phyloP scores from a whole-genome alignment of 352 stramenopile species.

The Globisporangium paddicum region DNA sequence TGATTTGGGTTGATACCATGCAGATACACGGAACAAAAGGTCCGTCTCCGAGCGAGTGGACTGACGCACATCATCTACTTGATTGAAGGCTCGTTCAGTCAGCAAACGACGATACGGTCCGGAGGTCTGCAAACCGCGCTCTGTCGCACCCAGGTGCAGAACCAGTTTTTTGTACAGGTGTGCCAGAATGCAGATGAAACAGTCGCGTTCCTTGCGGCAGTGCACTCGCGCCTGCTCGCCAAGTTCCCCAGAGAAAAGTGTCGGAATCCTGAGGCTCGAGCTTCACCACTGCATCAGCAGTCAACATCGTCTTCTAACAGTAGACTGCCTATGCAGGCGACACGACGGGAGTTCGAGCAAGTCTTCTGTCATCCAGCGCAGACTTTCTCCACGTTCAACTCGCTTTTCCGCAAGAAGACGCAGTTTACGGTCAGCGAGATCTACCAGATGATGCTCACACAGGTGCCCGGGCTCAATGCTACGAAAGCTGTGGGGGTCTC shows the following conservation, averaged over 20 bases:
- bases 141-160: constrained; percentile 73
- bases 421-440: constrained; percentile 71
- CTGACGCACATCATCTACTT: constrained; percentile 82
- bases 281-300: too few relatives aligned
- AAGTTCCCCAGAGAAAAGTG: constrained; percentile 39
- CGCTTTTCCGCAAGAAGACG: constrained; percentile 68
- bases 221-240: constrained; percentile 58
- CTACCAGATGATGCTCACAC: constrained; percentile 83
- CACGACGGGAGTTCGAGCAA: constrained; percentile 13
- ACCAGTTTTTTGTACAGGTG: constrained; percentile 82
- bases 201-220: constrained; percentile 58
- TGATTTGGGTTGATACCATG: neutral
- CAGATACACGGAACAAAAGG: constrained; percentile 78
- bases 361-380: constrained; percentile 48
- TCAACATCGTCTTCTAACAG: neutral
- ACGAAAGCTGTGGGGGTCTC: constrained; percentile 45
- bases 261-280: constrained; percentile 26
- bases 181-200: constrained; percentile 76
- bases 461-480: constrained; percentile 55
- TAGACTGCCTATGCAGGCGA: constrained; percentile 7
- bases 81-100: constrained; percentile 71
- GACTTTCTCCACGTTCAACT: constrained; percentile 60
- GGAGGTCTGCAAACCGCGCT: constrained; percentile 65
- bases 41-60: constrained; percentile 50
- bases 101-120: constrained; percentile 62